Conservation (phyloP, 495 filamentous ascomycete genomes). For the Penicillium manginii region DNA sequence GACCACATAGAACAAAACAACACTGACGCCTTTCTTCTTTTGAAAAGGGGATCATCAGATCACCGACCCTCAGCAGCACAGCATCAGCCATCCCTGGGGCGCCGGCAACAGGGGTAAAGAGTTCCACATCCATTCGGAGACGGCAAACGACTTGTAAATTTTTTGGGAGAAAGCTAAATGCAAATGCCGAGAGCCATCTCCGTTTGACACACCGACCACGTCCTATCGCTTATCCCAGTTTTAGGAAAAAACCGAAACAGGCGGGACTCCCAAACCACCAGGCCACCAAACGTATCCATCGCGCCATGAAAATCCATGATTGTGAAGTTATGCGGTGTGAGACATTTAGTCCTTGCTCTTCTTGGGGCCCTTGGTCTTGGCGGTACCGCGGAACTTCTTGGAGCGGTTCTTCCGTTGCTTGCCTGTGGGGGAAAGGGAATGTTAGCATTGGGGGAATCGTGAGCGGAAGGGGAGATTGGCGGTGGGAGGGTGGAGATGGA, state of each 20-base stretch:
- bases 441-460: constrained; percentile 10
- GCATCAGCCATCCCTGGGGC: constrained; percentile 4
- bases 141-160: constrained; percentile 13
- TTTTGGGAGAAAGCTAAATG: constrained; percentile 10
- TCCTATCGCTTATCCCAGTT: constrained; percentile 23
- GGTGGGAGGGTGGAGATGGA: neutral
- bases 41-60: constrained; percentile 28
- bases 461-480: neutral
- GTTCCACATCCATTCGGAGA: constrained; percentile 16
- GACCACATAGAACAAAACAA: constrained; percentile 29
- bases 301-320: constrained; percentile 17
- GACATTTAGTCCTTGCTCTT: constrained; percentile 60
- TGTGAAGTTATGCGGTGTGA: constrained; percentile 26
- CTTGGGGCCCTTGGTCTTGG: constrained; percentile 85
- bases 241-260: constrained; percentile 14
- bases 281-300: constrained; percentile 30
- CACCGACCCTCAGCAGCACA: constrained; percentile 18
- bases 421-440: constrained; percentile 60
- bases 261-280: constrained; percentile 31
- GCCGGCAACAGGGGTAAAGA: constrained; percentile 12
- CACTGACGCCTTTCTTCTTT: constrained; percentile 29
- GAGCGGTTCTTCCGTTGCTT: constrained; percentile 99
- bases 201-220: constrained; percentile 29
- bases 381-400: constrained; percentile 96
- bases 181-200: constrained; percentile 14